phyloP scores from a whole-genome alignment of 441 rosid species.

The Pelargonium citronellum region DNA sequence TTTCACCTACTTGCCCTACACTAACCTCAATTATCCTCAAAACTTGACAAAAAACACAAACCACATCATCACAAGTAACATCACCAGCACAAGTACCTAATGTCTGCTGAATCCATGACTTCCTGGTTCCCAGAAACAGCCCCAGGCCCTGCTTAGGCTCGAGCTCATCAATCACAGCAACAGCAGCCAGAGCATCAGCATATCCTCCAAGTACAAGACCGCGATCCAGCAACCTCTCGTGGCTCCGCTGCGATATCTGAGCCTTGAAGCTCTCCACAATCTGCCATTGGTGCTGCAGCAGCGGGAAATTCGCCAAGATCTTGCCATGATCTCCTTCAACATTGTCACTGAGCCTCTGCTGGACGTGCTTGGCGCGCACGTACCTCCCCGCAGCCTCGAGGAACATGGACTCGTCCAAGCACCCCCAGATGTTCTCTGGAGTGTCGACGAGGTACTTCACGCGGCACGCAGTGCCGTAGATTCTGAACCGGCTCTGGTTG shows the following conservation, averaged over 20 bases:
- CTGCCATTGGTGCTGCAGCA: conserved; percentile 96
- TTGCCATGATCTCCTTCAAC: conserved; percentile 45
- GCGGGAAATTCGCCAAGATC: conserved; percentile 66
- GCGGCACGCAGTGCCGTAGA: conserved; percentile 80
- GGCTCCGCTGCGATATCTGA: conserved; percentile 92
- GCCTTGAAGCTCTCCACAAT: conserved; percentile 89
- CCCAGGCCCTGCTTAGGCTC: conserved; percentile 61
- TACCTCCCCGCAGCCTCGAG: conserved; percentile 82
- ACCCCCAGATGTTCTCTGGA: conserved; percentile 98
- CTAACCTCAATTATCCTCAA: conserved; percentile 68
- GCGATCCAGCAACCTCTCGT: conserved; percentile 70
- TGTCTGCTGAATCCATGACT: conserved; percentile 64
- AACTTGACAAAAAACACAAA: conserved; percentile 62
- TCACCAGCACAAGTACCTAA: conserved; percentile 39
- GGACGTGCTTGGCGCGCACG: conserved; percentile 84
- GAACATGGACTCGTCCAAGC: conserved; percentile 89
- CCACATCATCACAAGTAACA: conserved; percentile 36
- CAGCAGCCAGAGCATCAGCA: conserved; percentile 85
- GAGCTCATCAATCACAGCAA: conserved; percentile 71
- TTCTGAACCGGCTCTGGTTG: conserved; percentile 32
- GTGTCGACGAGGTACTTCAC: conserved; percentile 92
- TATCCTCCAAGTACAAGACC: conserved; percentile 55
- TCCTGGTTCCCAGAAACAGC: conserved; percentile 71
- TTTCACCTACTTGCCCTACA: conserved; percentile 80
- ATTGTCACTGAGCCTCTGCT: conserved; percentile 31